Base-by-base conservation (phyloP, 2,329 filamentous ascomycete species). In the Colletotrichum navitas region DNA sequence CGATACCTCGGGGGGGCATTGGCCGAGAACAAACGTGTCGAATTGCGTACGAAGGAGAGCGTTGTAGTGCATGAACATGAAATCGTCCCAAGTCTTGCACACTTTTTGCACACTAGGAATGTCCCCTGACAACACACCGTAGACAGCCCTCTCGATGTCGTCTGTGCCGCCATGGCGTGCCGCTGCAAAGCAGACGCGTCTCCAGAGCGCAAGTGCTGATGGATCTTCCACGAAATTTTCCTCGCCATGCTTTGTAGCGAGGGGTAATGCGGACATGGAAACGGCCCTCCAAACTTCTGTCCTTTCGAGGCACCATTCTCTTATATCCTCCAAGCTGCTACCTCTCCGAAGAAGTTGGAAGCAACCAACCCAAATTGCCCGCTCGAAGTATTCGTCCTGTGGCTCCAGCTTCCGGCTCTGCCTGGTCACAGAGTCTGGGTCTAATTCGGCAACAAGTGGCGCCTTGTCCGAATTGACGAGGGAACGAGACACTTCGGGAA, bases 281-380 rank as follows among this genome's bases (percentile, higher is more conserved):
- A 95, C 88, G 52, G 94, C 94, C 73, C 95, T 91, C 95, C 95
- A 99, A 73, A 91, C 89, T 82, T 98, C 95, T 12, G 94, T 93
- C 71, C 93, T 89, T 76, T 95, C 93, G 58, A 92, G 85, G 77
- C 94, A 97, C 94, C 94, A 98, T 60, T 95, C 92, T 66, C 90
- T 89, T 74, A 98, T 93, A 47, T 92, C 89, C 11, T 88, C 82
- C 82, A 93, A 89, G 73, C 87, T 90, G 75, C 90, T 91, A n/a
- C 96, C 96, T 56, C 94, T 90, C 60, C 95, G 91, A 63, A 99
- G 85, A 85, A 97, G 93, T 80, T 97, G 94, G 84, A 94, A 98
- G 81, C 94, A 96, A n/a, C 93, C 92, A 72, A 95, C 87, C 95
- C 96, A 98, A 58, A 97, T 93, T 3, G 94, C 93, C 64, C 92